Base-by-base conservation (phyloP, 768 basidiomycete species). In the Hypholoma sublateritium region DNA sequence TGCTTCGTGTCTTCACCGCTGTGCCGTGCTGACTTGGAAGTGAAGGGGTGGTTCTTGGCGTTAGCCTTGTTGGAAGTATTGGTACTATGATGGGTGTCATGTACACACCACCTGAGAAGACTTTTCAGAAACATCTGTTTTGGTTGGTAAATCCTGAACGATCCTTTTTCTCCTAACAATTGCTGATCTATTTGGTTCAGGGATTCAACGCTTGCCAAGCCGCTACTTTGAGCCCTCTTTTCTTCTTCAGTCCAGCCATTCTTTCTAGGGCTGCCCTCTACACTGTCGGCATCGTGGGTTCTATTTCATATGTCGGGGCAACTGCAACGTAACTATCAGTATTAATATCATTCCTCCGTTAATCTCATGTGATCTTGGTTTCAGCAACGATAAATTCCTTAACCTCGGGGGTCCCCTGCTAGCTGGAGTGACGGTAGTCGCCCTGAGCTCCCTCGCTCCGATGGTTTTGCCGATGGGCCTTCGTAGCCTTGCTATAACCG, bases 141-240 rank as follows among this genome's bases (percentile, higher is more conserved):
- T 92, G 91, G 91, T 77, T 91, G 62, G 89, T 85, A 64, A 67
- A 1, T 11, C 42, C 1, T 50, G 22, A 13, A 24, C 21, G 13
- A 32, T 17, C 35, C 7, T 12, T 11, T 19, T 13, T 41, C 13
- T 28, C 21, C 35, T 16, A 28, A 28, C 17, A 44, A 17, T 19
- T 28, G 24, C 22, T 43, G 32, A 32, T 32, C 1, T 9, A 16
- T 41, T 1, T 51, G 47, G 45, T 35, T 14, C 56, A 91, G 89
- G 86, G 85, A 4, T 95, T 96, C 72, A 91, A 94, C 60, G 86
- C 80, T 3, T 91, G 84, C 69, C 93, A 95, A 74, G 91, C 91
- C 6, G 88, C 91, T 6, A 91, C 90, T 2, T 77, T 96, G 41
- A 89, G 88, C 59, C 93, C 93, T 2, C 69, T 96, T n/a, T 93